Base-by-base conservation (phyloP, 192 early-diverging fungal genomes). In the Nowakowskiella sp. region DNA sequence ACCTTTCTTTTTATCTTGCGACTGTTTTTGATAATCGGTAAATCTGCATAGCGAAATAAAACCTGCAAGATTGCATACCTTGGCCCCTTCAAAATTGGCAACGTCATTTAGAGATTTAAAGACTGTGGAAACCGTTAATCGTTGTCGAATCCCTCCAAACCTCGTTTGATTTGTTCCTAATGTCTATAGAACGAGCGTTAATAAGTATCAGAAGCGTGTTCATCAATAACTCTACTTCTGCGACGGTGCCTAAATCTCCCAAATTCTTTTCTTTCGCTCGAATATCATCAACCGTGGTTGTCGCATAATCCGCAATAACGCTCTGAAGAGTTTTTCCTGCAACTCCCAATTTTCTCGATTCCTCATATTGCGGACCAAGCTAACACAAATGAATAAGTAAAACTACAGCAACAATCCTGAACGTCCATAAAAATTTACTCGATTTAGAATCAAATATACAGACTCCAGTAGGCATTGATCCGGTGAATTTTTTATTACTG, bases 231-330 rank as follows among this genome's bases (percentile, higher is more conserved):
- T 47, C 44, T 32, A 82, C 83, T 78, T 86, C 81, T 13, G 91
- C 96, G 25, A 99, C 87, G 26, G 71, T 66, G 22, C 96, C 96
- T 44, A 99, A 57, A 64, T 99, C 96, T 32, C 96, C 94, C 94
- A 22, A 99, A 71, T 69, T 99, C 97, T 23, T 93, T 72, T 24
- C 88, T 89, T 69, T 96, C 91, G 61, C 10, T 6, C 9, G 6
- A 8, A 51, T 22, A 43, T 64, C 1, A 31, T 5, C 8, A 6
- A 50, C 19, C 31, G 25, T 26, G 19, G 29, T 3, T n/a, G 45
- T 71, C n/a, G 42, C 22, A 4, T 31, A 47, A 48, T 16, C 31
- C 23, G 5, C 60, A 23, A 19, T 7, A 16, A 32, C 23, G n/a
- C n/a, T n/a, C n/a, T n/a, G n/a, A n/a, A n/a, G n/a, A n/a, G n/a